A percentile compares a stretch with the other conserved stretches of the same genome.
phyloP scores from a whole-genome alignment of 345 rosid species.

The Eucalyptus erythrocorys region DNA sequence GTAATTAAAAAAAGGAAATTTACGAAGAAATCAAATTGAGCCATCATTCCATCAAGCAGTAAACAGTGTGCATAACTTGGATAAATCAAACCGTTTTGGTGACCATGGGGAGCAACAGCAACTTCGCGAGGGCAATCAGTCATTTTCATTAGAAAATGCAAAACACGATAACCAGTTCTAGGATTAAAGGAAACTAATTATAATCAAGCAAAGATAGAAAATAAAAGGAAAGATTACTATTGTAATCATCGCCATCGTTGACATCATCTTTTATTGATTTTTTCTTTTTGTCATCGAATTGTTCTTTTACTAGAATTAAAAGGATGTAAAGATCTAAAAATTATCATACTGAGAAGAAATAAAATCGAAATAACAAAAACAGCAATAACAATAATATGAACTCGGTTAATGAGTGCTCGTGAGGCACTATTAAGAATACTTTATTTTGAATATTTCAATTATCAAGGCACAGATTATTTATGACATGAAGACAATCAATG shows the following conservation, averaged over 20 bases:
- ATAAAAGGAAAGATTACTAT: neutral
- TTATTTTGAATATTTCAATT: no score
- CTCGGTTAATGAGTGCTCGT: no score
- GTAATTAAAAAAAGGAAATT: neutral
- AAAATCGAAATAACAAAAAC: no score
- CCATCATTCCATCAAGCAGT: neutral
- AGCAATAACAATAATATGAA: neutral
- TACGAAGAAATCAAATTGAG: neutral
- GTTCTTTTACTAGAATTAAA: neutral
- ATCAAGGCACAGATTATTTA: no score
- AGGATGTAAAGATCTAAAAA: neutral
- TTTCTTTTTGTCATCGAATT: neutral
- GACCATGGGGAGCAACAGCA: neutral
- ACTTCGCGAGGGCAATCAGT: neutral
- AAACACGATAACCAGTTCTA: neutral
- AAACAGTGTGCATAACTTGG: neutral
- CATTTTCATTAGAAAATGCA: neutral
- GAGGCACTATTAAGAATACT: neutral
- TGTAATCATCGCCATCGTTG: neutral
- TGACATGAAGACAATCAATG: no score
- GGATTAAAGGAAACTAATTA: neutral
- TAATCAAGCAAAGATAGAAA: neutral
- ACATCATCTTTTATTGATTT: neutral
- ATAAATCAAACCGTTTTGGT: neutral
- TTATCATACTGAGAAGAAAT: neutral